phyloP scores from a whole-genome alignment of 371 early-diverging fungal genomes.

The Amoeboaphelidium protococcarum region DNA sequence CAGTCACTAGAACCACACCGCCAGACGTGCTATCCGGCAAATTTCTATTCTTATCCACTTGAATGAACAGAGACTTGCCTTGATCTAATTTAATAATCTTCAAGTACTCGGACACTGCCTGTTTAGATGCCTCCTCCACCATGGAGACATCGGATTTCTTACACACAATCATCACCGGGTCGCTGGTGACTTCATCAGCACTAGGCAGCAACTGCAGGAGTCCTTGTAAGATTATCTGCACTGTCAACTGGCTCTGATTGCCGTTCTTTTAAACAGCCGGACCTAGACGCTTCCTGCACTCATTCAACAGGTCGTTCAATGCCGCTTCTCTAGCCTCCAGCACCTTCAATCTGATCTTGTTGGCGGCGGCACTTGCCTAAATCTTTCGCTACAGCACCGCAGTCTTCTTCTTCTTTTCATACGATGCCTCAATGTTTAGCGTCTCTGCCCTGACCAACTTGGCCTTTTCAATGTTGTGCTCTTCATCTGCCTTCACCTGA shows the following conservation, averaged over 20 bases:
- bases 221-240: constrained; percentile 45
- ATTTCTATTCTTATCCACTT: constrained; percentile 26
- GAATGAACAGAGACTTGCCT: not conserved
- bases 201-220: not conserved
- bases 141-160: constrained; percentile 1
- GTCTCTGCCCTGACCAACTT: constrained; percentile 75
- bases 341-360: constrained; percentile 70
- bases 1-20: constrained; percentile 53
- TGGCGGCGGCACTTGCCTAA: constrained; percentile 73
- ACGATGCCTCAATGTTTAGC: constrained; percentile 56
- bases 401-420: constrained; percentile 70
- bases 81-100: not conserved
- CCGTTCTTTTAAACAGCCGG: constrained; percentile 23
- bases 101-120: not conserved
- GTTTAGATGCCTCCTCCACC: not conserved
- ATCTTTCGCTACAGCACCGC: constrained; percentile 67
- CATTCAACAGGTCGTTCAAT: constrained; percentile 44
- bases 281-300: constrained; percentile 22
- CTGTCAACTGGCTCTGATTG: constrained; percentile 28
- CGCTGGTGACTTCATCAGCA: too few species aligned
- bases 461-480: constrained; percentile 70
- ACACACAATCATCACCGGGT: not conserved
- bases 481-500: constrained; percentile 67
- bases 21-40: constrained; percentile 41
- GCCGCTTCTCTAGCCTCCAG: constrained; percentile 65